These are phyloP conservation scores for Citrus medica DNA, from an alignment of 345 rosid genomes.

Conservation along the genomic window DNA sequence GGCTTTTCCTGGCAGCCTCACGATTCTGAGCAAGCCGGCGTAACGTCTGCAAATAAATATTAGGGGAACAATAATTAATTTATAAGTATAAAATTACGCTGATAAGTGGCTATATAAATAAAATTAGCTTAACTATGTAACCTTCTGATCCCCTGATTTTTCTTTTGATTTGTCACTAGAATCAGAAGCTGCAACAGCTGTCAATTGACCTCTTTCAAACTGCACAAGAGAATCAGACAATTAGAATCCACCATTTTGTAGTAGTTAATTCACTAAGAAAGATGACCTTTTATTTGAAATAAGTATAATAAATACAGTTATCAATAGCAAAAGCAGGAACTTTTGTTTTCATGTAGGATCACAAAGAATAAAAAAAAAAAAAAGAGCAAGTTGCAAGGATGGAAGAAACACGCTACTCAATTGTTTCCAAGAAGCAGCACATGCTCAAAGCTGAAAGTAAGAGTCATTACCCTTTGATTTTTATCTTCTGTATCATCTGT, in stretches of 20 bases:
- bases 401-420: neutral
- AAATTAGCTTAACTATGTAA: conserved; percentile 15
- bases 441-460: conserved; percentile 19
- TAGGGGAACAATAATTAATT: conserved; percentile 5
- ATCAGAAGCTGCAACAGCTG: conserved; percentile 56
- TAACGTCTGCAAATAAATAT: conserved; percentile 49
- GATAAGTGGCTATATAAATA: neutral
- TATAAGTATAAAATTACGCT: neutral
- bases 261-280: conserved; percentile 2
- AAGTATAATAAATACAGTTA: neutral
- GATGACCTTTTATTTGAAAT: neutral
- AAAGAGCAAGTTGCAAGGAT: neutral
- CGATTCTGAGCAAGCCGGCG: conserved; percentile 99
- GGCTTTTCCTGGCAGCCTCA: conserved; percentile 98
- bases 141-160: conserved; percentile 82
- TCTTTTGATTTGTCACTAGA: conserved; percentile 93
- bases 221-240: conserved; percentile 33
- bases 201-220: conserved; percentile 58
- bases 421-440: conserved; percentile 11
- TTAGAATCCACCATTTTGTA: conserved; percentile 10
- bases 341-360: neutral
- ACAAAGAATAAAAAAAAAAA: neutral
- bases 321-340: neutral
- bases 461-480: conserved; percentile 62
- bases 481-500: conserved; percentile 87